Evolutionary conservation across 208 protist species (phyloP).

Genomic region (Acanthamoeba quina): DNA sequence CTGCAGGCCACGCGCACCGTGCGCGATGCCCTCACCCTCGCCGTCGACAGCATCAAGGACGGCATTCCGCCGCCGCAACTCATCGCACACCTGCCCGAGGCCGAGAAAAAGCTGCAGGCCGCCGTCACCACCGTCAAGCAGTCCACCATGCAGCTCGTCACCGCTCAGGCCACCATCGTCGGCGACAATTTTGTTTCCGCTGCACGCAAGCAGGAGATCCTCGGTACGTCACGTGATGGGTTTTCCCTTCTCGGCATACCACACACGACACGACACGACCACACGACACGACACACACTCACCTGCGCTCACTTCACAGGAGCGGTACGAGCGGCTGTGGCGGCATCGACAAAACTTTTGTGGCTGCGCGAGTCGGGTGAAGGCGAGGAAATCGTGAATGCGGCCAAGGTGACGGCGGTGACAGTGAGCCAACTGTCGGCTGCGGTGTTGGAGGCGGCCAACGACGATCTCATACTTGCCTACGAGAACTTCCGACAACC

Average conservation of each 20-base stretch:
- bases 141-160: constrained; percentile 70
- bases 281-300: not conserved
- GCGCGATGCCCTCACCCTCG: constrained; percentile 3
- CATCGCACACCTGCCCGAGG: constrained; percentile 32
- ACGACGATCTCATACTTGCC: constrained; percentile 48
- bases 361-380: constrained; percentile 59
- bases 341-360: constrained; percentile 39
- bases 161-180: constrained; percentile 61
- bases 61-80: constrained; percentile 19
- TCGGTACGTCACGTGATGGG: not conserved
- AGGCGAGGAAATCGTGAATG: constrained; percentile 68
- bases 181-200: constrained; percentile 64
- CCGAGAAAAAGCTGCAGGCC: constrained; percentile 41
- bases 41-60: constrained; percentile 56
- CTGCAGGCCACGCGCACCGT: constrained; percentile 44
- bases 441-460: constrained; percentile 55
- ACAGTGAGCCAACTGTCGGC: constrained; percentile 64
- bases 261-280: not conserved
- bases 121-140: constrained; percentile 69
- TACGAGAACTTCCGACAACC: constrained; percentile 8
- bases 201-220: constrained; percentile 58
- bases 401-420: constrained; percentile 55
- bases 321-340: constrained; percentile 18
- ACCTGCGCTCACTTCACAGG: not conserved
- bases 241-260: not conserved